Percentiles rank a stretch among this genome's conserved stretches.
These are phyloP conservation scores for Eucalyptus fibrosa DNA, from an alignment of 345 rosid genomes.

Conservation along the genomic window DNA sequence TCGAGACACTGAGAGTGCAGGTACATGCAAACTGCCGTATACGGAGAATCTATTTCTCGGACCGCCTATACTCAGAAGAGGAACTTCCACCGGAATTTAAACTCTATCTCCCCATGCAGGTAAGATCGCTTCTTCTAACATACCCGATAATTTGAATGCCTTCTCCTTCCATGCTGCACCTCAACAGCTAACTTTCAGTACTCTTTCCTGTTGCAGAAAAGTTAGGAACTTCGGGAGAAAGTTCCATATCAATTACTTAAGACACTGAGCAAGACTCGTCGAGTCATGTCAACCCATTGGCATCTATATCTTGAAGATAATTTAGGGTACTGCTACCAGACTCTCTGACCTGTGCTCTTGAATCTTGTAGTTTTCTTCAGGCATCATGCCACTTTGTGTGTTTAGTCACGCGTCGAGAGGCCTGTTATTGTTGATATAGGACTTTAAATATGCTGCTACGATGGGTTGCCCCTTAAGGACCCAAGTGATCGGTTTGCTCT, in stretches of 20 bases:
- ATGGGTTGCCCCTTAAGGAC: neutral
- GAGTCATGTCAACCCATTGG: neutral
- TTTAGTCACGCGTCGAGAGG: neutral
- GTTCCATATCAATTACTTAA: neutral
- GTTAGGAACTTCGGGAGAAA: neutral
- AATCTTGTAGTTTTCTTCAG: neutral
- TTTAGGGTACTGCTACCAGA: neutral
- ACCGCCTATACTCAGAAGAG: conserved; percentile 89
- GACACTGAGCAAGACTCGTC: neutral
- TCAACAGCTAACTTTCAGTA: neutral
- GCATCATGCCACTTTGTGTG: neutral
- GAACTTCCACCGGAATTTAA: conserved; percentile 97
- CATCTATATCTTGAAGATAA: neutral
- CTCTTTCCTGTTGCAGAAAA: conserved; percentile 30
- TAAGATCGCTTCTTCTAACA: neutral
- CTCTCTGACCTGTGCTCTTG: neutral
- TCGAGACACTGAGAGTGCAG: conserved; percentile 92
- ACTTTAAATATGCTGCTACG: neutral
- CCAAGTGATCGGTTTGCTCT: neutral
- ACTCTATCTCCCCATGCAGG: conserved; percentile 93
- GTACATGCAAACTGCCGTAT: conserved; percentile 92
- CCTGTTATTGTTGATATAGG: neutral
- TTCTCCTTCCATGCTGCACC: neutral
- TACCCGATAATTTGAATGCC: neutral
- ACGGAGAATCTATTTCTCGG: conserved; percentile 86